Base-by-base conservation (phyloP, 305 asterid genomes). In the Fraxinus floribunda region DNA sequence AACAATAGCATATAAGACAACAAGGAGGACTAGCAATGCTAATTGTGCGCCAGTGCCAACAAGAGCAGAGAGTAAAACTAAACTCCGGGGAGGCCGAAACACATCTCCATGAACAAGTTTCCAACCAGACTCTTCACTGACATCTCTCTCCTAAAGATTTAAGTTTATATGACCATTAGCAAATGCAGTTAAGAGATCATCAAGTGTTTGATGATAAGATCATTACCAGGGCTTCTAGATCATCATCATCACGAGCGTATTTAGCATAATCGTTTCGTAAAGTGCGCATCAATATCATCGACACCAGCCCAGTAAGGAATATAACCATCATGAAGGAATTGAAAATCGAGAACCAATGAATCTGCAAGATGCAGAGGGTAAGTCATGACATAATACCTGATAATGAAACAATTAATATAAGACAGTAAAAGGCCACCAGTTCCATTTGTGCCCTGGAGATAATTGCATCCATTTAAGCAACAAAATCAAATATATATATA, bases 301-400 rank as follows among this genome's bases (percentile, higher is more conserved):
- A 88, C 78, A 90, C 92, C 84, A 89, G 81, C 16, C 92, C 95
- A 55, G 91, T 90, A 24, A 91, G 90, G 86, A 89, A 91, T 80
- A 88, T 90, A 79, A 91, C 93, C 93, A 90, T 91, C 93, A 91
- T 89, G 87, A 91, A 90, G 34, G 93, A 90, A 87, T 90, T 90
- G 76, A 91, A 89, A 39, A 91, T 86, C 35, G 93, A 91, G 86
- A 91, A 91, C 95, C 93, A 89, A 81, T 91, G 93, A 75, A 91
- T 91, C 94, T 91, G 94, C 86, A 83, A 38, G 72, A 34, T 6
- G 78, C 29, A 75, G 41, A 57, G 32, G 30, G 41, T 30, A 82
- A 72, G 52, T 81, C 74, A 82, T 15, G 78, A 85, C 75, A n/a
- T 60, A 64, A 44, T 66, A 62, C 24, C 22, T 29, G 64, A 64